Conservation (phyloP, 768 basidiomycete species). For the Hericium erinaceus region DNA sequence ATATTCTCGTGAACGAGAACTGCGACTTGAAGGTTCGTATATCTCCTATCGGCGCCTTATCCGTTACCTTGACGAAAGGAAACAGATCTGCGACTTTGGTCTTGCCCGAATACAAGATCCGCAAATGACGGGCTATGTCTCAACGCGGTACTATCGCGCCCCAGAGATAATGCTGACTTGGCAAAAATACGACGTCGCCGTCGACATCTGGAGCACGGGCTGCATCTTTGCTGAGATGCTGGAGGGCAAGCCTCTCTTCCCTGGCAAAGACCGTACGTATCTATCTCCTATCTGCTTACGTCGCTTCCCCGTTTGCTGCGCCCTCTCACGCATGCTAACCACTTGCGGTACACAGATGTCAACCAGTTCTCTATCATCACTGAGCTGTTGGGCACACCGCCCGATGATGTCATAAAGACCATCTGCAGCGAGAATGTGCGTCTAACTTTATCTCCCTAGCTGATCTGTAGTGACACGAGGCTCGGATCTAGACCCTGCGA, state of each 20-base stretch:
- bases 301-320: neutral
- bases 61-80: no score
- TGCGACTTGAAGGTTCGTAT: conserved; percentile 85
- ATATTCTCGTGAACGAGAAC: conserved; percentile 99
- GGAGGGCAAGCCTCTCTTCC: conserved; percentile 97
- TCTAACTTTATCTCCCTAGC: conserved; percentile 8
- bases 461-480: neutral
- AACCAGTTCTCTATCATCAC: conserved; percentile 99
- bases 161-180: conserved; percentile 99
- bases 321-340: conserved; percentile 3
- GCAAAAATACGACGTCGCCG: conserved; percentile 99
- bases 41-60: neutral
- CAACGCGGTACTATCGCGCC: conserved; percentile 96
- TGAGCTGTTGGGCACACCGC: conserved; percentile 94
- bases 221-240: conserved; percentile 99
- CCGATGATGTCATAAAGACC: conserved; percentile 98
- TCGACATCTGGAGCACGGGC: conserved; percentile 98
- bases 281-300: conserved; percentile 5
- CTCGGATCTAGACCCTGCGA: conserved; percentile 67
- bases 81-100: conserved; percentile 96
- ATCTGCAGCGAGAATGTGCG: conserved; percentile 95
- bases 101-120: conserved; percentile 98
- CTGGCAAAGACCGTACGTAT: conserved; percentile 97
- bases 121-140: conserved; percentile 99
- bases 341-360: conserved; percentile 56